phyloP scores from a whole-genome alignment of 225 moss, liverwort and hornwort species.

The Polytrichum formosum region DNA sequence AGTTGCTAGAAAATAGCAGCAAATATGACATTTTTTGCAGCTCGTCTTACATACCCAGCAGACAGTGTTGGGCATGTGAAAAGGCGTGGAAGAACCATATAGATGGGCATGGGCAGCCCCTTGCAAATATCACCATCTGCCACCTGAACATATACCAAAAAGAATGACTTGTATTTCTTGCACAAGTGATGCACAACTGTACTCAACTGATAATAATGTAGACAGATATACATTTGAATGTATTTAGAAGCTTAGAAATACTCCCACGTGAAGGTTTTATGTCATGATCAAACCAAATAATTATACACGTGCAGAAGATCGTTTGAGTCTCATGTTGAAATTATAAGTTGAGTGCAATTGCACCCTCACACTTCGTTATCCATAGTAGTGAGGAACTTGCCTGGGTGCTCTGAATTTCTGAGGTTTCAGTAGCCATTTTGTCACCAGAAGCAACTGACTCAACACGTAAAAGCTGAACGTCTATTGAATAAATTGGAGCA shows the following conservation, averaged over 20 bases:
- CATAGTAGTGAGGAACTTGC: conserved; percentile 25
- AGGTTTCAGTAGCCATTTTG: conserved; percentile 89
- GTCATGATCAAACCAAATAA: too few relatives aligned
- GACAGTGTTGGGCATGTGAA: conserved; percentile 86
- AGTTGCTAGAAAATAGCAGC: too few relatives aligned
- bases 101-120: conserved; percentile 77
- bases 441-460: conserved; percentile 94
- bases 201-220: too few relatives aligned
- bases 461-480: conserved; percentile 85
- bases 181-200: too few relatives aligned
- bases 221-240: too few relatives aligned
- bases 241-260: too few relatives aligned
- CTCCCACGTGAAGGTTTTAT: too few relatives aligned
- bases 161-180: too few relatives aligned
- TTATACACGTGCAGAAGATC: too few relatives aligned
- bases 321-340: too few relatives aligned
- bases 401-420: conserved; percentile 94
- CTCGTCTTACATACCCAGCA: conserved; percentile 62
- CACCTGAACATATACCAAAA: conserved; percentile 41
- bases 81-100: conserved; percentile 93
- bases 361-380: too few relatives aligned
- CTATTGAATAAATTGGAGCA: conserved; percentile 80
- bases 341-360: too few relatives aligned
- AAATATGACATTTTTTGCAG: neutral
- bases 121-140: conserved; percentile 93